Evolutionary conservation across 768 basidiomycete species (phyloP).

Genomic region (Boletus tomentosulus): DNA sequence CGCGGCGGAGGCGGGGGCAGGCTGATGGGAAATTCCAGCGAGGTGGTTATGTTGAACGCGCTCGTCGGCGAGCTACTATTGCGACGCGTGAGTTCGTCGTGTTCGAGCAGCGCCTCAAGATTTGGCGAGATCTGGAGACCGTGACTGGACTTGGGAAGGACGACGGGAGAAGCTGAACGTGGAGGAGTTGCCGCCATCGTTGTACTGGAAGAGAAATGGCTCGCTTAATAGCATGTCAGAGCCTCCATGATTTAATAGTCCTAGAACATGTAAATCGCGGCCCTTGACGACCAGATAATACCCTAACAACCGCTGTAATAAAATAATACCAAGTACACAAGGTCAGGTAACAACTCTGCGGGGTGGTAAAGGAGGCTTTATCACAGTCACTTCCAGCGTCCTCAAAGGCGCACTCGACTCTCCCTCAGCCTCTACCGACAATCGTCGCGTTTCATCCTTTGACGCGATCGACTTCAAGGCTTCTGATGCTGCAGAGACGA

Average conservation of each 20-base stretch:
- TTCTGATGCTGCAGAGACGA: constrained; percentile 44
- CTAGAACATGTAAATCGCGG: too few species aligned
- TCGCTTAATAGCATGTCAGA: too few species aligned
- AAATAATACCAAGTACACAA: not conserved
- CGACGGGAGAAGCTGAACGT: constrained; percentile 19
- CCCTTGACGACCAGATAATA: too few species aligned
- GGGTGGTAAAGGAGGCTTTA: constrained; percentile 35
- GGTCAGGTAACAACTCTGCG: constrained; percentile 14
- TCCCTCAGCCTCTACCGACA: constrained; percentile 18
- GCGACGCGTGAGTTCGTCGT: constrained; percentile 48
- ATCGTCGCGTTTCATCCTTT: constrained; percentile 37
- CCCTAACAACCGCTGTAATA: constrained; percentile 1
- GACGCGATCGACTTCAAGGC: constrained; percentile 55
- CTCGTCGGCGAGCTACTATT: constrained; percentile 23
- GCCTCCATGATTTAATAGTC: too few species aligned
- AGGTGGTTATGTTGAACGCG: constrained; percentile 4
- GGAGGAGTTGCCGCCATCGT: constrained; percentile 22
- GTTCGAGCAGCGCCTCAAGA: constrained; percentile 55
- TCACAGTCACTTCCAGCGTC: constrained; percentile 5
- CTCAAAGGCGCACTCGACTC: constrained; percentile 5
- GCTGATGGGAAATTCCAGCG: constrained; percentile 20
- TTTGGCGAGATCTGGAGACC: constrained; percentile 53
- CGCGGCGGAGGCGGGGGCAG: constrained; percentile 36
- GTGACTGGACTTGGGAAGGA: constrained; percentile 1
- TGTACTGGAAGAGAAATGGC: not conserved